These are phyloP conservation scores for Aureobasidium namibiae DNA, from an alignment of 2,329 filamentous ascomycete species.

Conservation along the genomic window DNA sequence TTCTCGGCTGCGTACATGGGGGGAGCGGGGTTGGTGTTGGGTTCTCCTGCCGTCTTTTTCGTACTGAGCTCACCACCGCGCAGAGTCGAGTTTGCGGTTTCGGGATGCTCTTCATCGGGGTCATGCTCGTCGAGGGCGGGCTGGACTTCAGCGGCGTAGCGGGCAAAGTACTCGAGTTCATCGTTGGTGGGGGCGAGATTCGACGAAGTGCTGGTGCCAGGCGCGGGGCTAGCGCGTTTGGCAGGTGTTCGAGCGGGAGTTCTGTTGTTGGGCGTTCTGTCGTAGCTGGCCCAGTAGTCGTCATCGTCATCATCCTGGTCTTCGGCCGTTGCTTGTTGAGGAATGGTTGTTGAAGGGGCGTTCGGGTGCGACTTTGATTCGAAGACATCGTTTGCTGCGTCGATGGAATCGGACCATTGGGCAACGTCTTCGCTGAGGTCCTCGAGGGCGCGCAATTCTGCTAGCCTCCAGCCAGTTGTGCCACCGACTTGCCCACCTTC, in stretches of 20 bases:
- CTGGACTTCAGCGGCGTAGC: constrained; percentile 67
- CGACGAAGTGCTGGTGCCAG: constrained; percentile 25
- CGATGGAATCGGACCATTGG: constrained; percentile 49
- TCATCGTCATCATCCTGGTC: constrained; percentile 52
- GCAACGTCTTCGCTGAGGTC: constrained; percentile 45
- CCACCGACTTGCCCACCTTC: constrained; percentile 41
- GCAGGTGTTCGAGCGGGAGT: constrained; percentile 47
- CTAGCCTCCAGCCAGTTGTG: constrained; percentile 59
- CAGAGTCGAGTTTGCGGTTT: constrained; percentile 41
- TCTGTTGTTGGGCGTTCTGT: constrained; percentile 54
- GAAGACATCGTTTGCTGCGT: constrained; percentile 44
- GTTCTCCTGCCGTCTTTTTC: neutral
- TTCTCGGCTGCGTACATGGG: neutral
- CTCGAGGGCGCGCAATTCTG: constrained; percentile 55
- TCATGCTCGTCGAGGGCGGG: constrained; percentile 75
- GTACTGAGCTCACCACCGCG: constrained; percentile 42
- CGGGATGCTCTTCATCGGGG: constrained; percentile 57
- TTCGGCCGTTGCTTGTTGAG: neutral
- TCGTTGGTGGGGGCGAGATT: constrained; percentile 23
- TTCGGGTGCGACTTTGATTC: constrained; percentile 29
- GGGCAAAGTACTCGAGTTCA: constrained; percentile 67
- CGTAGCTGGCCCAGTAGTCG: constrained; percentile 74
- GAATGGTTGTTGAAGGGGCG: neutral
- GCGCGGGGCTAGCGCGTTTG: constrained; percentile 53
- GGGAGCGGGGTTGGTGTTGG: constrained; percentile 8